A percentile compares a stretch with the other conserved stretches of the same genome.
Conservation (phyloP, 176 grass and related monocot species). For the Phragmites australis region DNA sequence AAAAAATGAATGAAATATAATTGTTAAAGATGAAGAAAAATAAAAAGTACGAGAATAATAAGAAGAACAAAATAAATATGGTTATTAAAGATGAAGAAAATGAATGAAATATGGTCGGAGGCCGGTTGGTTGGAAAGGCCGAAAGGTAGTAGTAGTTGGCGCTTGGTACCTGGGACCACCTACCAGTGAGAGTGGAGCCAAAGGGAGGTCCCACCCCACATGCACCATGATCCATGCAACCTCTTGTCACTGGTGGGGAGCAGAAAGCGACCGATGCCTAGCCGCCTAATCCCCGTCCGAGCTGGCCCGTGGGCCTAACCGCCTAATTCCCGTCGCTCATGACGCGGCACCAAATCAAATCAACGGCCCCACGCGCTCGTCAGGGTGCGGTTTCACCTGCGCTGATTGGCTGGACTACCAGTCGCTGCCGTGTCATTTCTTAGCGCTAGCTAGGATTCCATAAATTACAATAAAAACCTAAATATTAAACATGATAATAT, state of each 20-base stretch:
- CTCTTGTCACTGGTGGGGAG: slow-evolving; percentile 1
- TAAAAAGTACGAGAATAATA: too few relatives aligned
- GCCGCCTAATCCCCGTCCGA: background rate
- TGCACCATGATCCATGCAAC: background rate
- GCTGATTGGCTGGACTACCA: slow-evolving; percentile 16
- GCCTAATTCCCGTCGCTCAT: background rate
- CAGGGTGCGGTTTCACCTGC: background rate
- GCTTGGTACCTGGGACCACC: background rate
- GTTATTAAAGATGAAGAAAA: too few relatives aligned
- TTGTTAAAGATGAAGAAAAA: too few relatives aligned
- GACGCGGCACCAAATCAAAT: slow-evolving; percentile 31
- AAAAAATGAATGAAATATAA: too few relatives aligned
- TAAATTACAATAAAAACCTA: too few relatives aligned
- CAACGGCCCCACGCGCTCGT: background rate
- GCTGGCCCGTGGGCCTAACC: slow-evolving; percentile 28
- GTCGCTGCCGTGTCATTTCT: background rate
- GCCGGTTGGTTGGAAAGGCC: too few relatives aligned
- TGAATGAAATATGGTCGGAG: too few relatives aligned
- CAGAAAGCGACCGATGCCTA: slow-evolving; percentile 9
- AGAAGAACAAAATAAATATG: too few relatives aligned
- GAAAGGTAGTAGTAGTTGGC: background rate
- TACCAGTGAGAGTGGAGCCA: background rate
- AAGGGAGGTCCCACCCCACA: background rate
- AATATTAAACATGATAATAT: too few relatives aligned
- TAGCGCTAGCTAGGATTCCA: too few relatives aligned